Conservation (phyloP, 2,329 filamentous ascomycete genomes). For the Alternaria hordeiaustralica region DNA sequence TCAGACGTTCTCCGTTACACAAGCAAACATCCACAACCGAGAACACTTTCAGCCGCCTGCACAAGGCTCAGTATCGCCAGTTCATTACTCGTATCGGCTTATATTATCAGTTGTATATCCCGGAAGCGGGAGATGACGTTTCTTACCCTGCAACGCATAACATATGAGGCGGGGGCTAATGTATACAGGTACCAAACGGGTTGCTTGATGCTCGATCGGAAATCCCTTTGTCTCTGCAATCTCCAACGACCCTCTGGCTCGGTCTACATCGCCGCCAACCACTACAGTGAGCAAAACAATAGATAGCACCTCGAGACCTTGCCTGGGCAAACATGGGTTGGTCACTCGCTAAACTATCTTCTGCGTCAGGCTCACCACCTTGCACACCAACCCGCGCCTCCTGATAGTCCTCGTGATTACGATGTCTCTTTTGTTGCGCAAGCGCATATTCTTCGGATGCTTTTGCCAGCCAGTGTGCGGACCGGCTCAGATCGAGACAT, state of each 20-base stretch:
- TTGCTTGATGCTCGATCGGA: neutral
- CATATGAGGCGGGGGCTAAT: neutral
- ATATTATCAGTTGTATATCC: neutral
- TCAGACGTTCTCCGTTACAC: neutral
- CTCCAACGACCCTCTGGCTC: neutral
- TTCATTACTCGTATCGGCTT: neutral
- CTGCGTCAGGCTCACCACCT: neutral
- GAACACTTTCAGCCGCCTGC: neutral
- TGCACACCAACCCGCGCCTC: neutral
- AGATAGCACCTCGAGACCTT: neutral
- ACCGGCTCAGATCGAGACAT: neutral
- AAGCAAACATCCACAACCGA: neutral
- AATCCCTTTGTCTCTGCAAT: neutral
- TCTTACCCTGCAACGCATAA: conserved; percentile 4
- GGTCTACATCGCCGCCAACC: neutral
- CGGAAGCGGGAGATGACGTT: conserved; percentile 7
- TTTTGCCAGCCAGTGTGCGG: neutral
- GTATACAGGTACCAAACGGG: neutral
- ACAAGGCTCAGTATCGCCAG: neutral
- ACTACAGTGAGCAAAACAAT: neutral
- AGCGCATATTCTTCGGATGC: neutral
- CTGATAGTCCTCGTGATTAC: neutral
- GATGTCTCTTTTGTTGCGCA: neutral
- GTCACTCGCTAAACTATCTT: neutral
- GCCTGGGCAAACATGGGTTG: neutral